Conservation (phyloP, 345 rosid genomes). For the Gossypium australe region DNA sequence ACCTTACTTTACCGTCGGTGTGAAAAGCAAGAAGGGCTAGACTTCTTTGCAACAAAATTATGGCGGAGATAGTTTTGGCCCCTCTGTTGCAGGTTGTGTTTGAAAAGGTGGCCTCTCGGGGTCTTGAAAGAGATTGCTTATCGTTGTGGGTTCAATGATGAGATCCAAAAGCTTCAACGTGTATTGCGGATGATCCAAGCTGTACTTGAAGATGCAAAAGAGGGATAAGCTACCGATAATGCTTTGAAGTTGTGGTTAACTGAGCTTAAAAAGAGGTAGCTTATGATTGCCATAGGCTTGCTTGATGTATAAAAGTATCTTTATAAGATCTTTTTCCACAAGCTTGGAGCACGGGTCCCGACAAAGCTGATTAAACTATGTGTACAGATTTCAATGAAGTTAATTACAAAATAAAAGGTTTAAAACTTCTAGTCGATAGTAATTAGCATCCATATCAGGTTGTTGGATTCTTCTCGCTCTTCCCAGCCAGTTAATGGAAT, state of each 20-base stretch:
- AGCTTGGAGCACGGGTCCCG: background rate
- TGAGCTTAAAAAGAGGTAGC: background rate
- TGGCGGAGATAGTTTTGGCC: slow-evolving; percentile 10
- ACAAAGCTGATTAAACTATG: background rate
- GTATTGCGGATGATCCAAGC: background rate
- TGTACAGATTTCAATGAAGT: background rate
- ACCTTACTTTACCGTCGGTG: background rate
- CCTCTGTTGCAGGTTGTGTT: slow-evolving; percentile 15
- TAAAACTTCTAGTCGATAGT: too few species aligned
- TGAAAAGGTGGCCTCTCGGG: slow-evolving; percentile 8
- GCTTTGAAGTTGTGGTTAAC: background rate
- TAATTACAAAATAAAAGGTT: background rate
- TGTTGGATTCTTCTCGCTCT: too few species aligned
- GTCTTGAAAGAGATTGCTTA: background rate
- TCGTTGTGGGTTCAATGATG: background rate
- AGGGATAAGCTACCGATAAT: background rate
- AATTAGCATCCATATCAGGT: too few species aligned
- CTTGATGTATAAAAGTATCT: background rate
- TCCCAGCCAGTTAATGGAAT: too few species aligned
- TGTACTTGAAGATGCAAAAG: slow-evolving; percentile 1
- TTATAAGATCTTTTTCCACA: background rate
- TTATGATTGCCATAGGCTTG: background rate
- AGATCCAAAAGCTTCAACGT: slow-evolving; percentile 10
- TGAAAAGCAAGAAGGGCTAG: background rate
- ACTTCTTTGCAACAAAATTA: background rate